A percentile compares a stretch with the other conserved stretches of the same genome.
Evolutionary conservation across 331 rosid species (phyloP).

Genomic region (Phaseolus coccineus): DNA sequence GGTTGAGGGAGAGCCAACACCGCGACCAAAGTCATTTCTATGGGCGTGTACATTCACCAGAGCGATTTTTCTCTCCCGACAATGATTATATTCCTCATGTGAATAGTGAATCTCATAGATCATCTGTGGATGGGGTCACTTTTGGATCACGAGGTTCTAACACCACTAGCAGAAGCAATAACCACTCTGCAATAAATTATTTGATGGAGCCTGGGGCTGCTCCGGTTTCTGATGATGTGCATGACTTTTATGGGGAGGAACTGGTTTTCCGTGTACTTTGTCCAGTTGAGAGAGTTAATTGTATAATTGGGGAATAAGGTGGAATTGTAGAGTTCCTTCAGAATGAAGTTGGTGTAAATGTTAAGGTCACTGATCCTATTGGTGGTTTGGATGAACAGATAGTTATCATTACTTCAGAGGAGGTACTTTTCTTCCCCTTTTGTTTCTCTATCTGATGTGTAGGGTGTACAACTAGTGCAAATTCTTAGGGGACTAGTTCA

Average conservation of each 20-base stretch:
- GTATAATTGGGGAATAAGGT: constrained; percentile 80
- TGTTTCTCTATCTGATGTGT: constrained; percentile 26
- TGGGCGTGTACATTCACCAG: constrained; percentile 84
- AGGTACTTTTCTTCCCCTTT: constrained; percentile 63
- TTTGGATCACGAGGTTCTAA: constrained; percentile 63
- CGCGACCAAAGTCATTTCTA: constrained; percentile 90
- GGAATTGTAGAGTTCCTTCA: constrained; percentile 87
- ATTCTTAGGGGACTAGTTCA: constrained; percentile 33
- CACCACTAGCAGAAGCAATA: constrained; percentile 63
- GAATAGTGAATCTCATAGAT: constrained; percentile 65
- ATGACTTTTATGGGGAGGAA: constrained; percentile 72
- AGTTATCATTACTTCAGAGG: constrained; percentile 85
- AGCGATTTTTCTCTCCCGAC: constrained; percentile 80
- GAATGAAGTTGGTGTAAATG: constrained; percentile 88
- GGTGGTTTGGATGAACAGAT: constrained; percentile 85
- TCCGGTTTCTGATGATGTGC: constrained; percentile 64
- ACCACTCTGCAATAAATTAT: constrained; percentile 63
- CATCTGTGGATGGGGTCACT: constrained; percentile 68
- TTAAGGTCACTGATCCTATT: constrained; percentile 72
- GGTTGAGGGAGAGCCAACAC: constrained; percentile 99
- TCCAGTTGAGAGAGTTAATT: constrained; percentile 78
- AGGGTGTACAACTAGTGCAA: constrained; percentile 19
- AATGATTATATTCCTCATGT: constrained; percentile 76
- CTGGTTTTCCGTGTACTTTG: constrained; percentile 91
- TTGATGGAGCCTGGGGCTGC: constrained; percentile 64